Evolutionary conservation across 2,329 filamentous ascomycete genomes (phyloP), one percentile per base, ranked within the genome.

Genomic region (Ophiocordyceps camponoti-floridani): DNA sequence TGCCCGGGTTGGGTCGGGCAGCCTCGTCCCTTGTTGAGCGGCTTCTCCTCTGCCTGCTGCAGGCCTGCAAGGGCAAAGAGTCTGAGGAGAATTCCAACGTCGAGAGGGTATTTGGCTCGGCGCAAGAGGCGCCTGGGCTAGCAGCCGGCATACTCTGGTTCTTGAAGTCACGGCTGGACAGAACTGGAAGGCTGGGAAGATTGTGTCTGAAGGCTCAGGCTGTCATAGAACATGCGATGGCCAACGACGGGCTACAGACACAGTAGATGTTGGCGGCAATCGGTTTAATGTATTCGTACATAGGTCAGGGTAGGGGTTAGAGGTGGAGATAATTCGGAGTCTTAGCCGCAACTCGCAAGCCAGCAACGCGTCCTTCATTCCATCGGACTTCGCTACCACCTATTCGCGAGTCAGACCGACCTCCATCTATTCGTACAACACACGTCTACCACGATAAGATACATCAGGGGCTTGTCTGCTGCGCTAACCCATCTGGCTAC

Each of bases 1-100:
- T 95, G 44, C 74, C 78, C 1, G 84, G 84, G 51, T 62, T 94
- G 43, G 83, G 86, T 56, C 66, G 75, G 8, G 87, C 82, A 62
- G 85, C 84, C 0, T 77, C 73, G 46, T 75, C 75, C 23, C 91
- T 96, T 56, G 69, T 88, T 41, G 86, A 95, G 59, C 67, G 91
- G 8, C 63, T 95, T 51, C 68, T 96, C 14, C 77, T 91, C 43
- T 82, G 78, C 2, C 62, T 87, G 12, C 74, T 96, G 30, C 69
- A 84, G 41, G 74, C 81, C 52, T 77, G 77, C 14, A 58, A 64
- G 47, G 56, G 59, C 28, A 65, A 69, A 45, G 63, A 53, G 4
- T 57, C 59, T 2, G 66, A 68, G 48, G 70, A 78, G 49, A 73
- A 79, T 46, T 67, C 68, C 45, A 65, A 67, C 1, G 62, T 94